A percentile compares a stretch with the other conserved stretches of the same genome.
These are phyloP conservation scores for Macrophomina tecta DNA, from an alignment of 2,329 filamentous ascomycete genomes.

Conservation along the genomic window DNA sequence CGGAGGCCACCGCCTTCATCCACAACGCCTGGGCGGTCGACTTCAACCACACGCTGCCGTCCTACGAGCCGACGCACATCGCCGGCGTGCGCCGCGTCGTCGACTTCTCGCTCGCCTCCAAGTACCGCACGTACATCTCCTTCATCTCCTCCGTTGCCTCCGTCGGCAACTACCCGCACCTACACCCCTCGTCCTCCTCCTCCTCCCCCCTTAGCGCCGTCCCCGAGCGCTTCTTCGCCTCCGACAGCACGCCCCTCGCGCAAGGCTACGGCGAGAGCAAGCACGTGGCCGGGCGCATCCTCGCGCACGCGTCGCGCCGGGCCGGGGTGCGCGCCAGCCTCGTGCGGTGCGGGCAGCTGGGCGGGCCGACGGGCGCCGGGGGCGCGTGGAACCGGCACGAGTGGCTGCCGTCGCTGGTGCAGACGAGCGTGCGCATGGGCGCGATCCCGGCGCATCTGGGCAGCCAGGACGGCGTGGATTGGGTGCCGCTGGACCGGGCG, in stretches of 20 bases:
- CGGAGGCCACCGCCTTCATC: constrained; percentile 37
- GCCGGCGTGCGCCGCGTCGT: constrained; percentile 41
- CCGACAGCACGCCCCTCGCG: constrained; percentile 35
- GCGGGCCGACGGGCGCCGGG: constrained; percentile 34
- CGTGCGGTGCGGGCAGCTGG: constrained; percentile 40
- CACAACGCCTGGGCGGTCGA: constrained; percentile 49
- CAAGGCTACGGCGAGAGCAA: constrained; percentile 50
- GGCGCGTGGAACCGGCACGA: constrained; percentile 38
- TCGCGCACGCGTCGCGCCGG: constrained; percentile 38
- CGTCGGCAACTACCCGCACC: constrained; percentile 35
- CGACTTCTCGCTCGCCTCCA: constrained; percentile 40
- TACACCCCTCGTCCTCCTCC: constrained; percentile 43
- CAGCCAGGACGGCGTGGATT: constrained; percentile 34
- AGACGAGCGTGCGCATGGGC: constrained; percentile 34
- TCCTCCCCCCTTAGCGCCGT: constrained; percentile 40
- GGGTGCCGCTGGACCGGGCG: constrained; percentile 34
- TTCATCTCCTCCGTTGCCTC: constrained; percentile 49
- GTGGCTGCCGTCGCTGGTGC: constrained; percentile 38
- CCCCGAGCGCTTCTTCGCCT: constrained; percentile 39
- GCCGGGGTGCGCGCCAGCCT: constrained; percentile 36
- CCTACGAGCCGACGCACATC: constrained; percentile 39
- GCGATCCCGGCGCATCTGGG: constrained; percentile 32
- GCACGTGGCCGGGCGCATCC: constrained; percentile 41
- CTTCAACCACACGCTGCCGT: constrained; percentile 43
- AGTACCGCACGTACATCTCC: constrained; percentile 36